A percentile compares a stretch with the other conserved stretches of the same genome.
phyloP scores from a whole-genome alignment of 768 basidiomycete genomes.

The Postia placenta region DNA sequence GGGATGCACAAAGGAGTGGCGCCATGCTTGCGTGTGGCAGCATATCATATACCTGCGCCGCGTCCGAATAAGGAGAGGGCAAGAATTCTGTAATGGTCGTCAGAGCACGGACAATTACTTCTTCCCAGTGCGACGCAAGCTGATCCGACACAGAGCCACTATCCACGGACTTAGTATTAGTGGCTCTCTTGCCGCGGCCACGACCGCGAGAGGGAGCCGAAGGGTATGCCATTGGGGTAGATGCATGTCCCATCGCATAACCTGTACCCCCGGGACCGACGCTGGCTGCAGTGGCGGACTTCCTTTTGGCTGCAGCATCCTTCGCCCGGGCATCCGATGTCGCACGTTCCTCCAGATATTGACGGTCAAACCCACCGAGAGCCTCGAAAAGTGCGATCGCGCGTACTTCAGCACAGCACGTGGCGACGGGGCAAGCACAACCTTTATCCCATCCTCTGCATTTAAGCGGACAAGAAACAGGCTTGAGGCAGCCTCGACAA shows the following conservation, averaged over 20 bases:
- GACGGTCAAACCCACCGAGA: constrained; percentile 43
- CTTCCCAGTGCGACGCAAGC: constrained; percentile 32
- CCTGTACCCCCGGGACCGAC: constrained; percentile 53
- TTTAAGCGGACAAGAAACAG: constrained; percentile 29
- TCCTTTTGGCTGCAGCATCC: constrained; percentile 22
- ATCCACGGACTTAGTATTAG: background rate
- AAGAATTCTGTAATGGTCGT: constrained; percentile 34
- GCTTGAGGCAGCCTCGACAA: constrained; percentile 44
- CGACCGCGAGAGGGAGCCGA: background rate
- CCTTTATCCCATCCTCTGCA: constrained; percentile 34
- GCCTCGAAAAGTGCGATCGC: constrained; percentile 47
- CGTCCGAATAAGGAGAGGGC: constrained; percentile 39
- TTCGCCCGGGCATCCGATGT: constrained; percentile 33
- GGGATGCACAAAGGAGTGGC: constrained; percentile 36
- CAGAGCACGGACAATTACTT: constrained; percentile 32
- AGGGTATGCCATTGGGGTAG: background rate
- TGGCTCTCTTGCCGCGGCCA: background rate
- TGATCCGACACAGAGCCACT: constrained; percentile 5
- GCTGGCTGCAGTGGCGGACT: constrained; percentile 11
- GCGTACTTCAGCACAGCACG: constrained; percentile 42
- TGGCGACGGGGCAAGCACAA: constrained; percentile 27
- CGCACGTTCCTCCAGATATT: constrained; percentile 35
- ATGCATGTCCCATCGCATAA: constrained; percentile 30
- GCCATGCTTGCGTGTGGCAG: constrained; percentile 42
- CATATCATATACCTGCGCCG: constrained; percentile 39